These are phyloP conservation scores for Dichotomocladium elegans DNA, from an alignment of 371 early-diverging fungal genomes.

Conservation along the genomic window DNA sequence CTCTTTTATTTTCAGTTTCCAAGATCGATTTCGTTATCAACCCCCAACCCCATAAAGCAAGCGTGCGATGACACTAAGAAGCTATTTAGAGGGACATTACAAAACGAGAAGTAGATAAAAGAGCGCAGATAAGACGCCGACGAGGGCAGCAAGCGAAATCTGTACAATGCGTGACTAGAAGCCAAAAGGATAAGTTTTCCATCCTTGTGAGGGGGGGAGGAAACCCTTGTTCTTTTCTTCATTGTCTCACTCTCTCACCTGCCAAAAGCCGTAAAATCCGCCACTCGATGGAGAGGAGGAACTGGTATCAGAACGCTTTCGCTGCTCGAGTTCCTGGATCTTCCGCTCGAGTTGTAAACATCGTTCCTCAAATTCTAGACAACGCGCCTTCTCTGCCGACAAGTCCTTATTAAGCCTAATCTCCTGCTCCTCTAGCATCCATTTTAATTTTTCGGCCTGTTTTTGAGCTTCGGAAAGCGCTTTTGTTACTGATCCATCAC, in stretches of 20 bases:
- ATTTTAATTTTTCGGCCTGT: no score
- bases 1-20: no score
- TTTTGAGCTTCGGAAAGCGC: no score
- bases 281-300: slow-evolving; percentile 3
- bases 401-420: slow-evolving; percentile 10
- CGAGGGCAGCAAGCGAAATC: slow-evolving; percentile 9
- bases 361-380: slow-evolving; percentile 11
- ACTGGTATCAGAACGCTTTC: not conserved
- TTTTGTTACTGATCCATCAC: no score
- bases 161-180: slow-evolving; percentile 17
- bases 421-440: slow-evolving; percentile 12
- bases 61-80: no score
- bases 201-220: no score
- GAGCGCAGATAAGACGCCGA: slow-evolving; percentile 16
- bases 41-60: no score
- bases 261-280: slow-evolving; percentile 8
- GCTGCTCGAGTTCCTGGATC: slow-evolving; percentile 11
- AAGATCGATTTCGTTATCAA: no score
- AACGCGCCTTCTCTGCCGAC: slow-evolving; percentile 12
- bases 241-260: not conserved
- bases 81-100: not conserved
- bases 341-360: slow-evolving; percentile 11
- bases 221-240: no score
- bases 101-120: slow-evolving; percentile 17
- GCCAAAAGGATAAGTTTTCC: not conserved